Conservation (phyloP, 345 rosid genomes). For the Leavenworthia alabamica region DNA sequence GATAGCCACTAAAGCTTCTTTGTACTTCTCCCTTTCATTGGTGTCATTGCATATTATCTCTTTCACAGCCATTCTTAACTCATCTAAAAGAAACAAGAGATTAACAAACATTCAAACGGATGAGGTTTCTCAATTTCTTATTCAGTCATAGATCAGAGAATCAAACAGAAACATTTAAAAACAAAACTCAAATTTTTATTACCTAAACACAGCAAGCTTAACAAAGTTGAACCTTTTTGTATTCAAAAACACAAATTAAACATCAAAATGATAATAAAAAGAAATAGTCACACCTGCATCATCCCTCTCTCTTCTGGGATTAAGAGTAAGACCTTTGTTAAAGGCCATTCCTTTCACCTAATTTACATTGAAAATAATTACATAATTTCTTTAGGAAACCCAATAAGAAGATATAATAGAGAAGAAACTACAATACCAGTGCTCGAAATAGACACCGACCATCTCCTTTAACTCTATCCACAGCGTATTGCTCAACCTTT, state of each 20-base stretch:
- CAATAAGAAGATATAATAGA: background rate
- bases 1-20: constrained; percentile 72
- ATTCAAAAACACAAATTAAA: background rate
- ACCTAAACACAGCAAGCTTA: background rate
- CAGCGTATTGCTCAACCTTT: constrained; percentile 60
- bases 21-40: constrained; percentile 52
- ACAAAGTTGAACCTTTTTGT: background rate
- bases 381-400: background rate
- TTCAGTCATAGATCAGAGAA: background rate
- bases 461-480: constrained; percentile 72
- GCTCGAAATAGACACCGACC: constrained; percentile 93
- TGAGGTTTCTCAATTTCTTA: background rate
- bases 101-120: background rate
- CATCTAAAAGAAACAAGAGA: constrained; percentile 38
- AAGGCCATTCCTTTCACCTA: constrained; percentile 97
- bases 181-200: background rate
- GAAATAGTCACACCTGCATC: constrained; percentile 57
- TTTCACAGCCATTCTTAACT: constrained; percentile 79
- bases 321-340: constrained; percentile 61
- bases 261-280: background rate
- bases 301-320: constrained; percentile 56
- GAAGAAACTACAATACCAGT: constrained; percentile 40
- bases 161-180: background rate
- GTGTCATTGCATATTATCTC: constrained; percentile 64
- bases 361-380: constrained; percentile 7